Evolutionary conservation across 139 green algal genomes (phyloP), one percentile per base, ranked within the genome.

Genomic region (Limnomonas spitsbergensis): DNA sequence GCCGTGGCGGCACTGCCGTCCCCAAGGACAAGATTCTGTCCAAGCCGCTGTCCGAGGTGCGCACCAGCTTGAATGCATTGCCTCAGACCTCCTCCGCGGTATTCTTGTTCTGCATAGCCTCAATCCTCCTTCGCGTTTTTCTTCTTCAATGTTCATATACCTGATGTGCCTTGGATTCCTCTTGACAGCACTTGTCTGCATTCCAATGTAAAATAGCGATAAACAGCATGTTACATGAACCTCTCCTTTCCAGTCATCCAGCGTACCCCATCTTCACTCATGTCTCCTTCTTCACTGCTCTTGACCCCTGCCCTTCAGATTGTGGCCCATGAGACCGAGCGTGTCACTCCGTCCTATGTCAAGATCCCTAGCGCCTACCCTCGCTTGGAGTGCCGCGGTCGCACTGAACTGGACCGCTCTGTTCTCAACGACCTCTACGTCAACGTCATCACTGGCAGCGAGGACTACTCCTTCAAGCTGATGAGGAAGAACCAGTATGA

Each of bases 401-500:
- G 86, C 47, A 88, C 82, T 26, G 39, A 79, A 7, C 72, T 95
- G 32, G 80, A 75, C 1, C 53, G 86, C 14, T 67, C 73, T 1
- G 72, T 98, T 31, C 86, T 98, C 6, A 98, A 99, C 78, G 89
- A 98, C 78, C 78, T 87, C 32, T 98, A 93, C 87, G 95, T 98
- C 66, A 93, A 86, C 9, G 95, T 99, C 38, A 98, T 96, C 61
- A 95, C 89, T n/a, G 95, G 95, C 66, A 83, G 73, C 34, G 84
- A 89, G 82, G 87, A 91, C 52, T 91, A 91, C 78, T 89, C 84
- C 26, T 91, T 91, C 80, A 91, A 91, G 86, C 89, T 97, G 75
- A 98, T 98, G 93, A 90, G 95, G 77, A 98, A 98, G 84, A 99
- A 99, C 83, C 96, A 99, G 89, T 76, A 76, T 53, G 69, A 98